phyloP scores from a whole-genome alignment of 164 flowering plant genomes.

The Cinnamomum chago region DNA sequence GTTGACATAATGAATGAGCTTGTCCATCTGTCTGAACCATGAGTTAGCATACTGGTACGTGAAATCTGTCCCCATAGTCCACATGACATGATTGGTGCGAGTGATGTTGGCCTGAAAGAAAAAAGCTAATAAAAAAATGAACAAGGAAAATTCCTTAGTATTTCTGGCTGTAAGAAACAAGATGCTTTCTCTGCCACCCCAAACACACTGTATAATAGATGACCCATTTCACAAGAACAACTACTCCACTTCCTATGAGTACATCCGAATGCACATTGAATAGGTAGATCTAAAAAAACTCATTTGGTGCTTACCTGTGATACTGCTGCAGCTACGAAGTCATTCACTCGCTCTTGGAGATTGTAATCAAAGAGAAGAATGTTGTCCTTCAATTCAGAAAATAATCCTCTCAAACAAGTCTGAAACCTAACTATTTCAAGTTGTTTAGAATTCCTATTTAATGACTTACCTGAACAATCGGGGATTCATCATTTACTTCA shows the following conservation, averaged over 20 bases:
- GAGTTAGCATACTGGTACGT: slow-evolving; percentile 87
- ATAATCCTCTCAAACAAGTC: background rate
- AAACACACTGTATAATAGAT: background rate
- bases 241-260: background rate
- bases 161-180: background rate
- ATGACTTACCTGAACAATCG: slow-evolving; percentile 45
- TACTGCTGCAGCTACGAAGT: slow-evolving; percentile 83
- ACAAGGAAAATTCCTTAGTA: slow-evolving; percentile 1
- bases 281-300: background rate
- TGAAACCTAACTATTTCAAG: background rate
- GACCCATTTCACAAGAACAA: background rate
- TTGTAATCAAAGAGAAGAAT: slow-evolving; percentile 73
- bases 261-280: background rate
- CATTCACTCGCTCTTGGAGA: slow-evolving; percentile 83
- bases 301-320: slow-evolving; percentile 47
- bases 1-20: slow-evolving; percentile 95
- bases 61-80: slow-evolving; percentile 98
- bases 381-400: slow-evolving; percentile 32
- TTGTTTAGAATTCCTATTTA: background rate
- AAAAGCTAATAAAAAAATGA: slow-evolving; percentile 1
- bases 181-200: background rate
- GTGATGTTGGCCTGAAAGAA: slow-evolving; percentile 78
- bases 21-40: slow-evolving; percentile 92
- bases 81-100: slow-evolving; percentile 92
- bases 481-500: slow-evolving; percentile 53